Evolutionary conservation across 495 filamentous ascomycete species (phyloP), one percentile per base, ranked within the genome.

Genomic region (Barbatosphaeria neglecta): DNA sequence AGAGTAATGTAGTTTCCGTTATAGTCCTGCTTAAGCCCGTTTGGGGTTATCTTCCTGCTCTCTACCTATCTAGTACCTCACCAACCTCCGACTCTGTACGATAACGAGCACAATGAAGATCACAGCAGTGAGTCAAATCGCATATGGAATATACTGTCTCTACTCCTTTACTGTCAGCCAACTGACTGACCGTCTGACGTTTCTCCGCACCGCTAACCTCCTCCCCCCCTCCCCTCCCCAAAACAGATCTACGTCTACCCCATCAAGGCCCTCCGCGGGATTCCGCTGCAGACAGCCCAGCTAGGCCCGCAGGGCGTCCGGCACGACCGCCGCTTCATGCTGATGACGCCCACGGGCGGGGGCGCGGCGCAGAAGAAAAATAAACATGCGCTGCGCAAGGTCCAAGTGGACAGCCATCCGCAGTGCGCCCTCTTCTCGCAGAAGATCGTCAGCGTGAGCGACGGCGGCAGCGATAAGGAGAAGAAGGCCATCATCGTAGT

Each of bases 221-320:
- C 39, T 40, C 19, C 17, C 35, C n/a, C n/a, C n/a, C n/a, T n/a
- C n/a, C n/a, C n/a, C n/a, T n/a, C n/a, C n/a, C n/a, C n/a, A n/a
- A n/a, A n/a, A 41, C 55, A 92, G 83, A 73, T 96, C 25, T 92
- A 86, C 64, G 72, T 85, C 37, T 93, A 95, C 59, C 88, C 90
- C 46, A 85, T 96, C 68, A 96, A 95, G 57, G 87, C 82, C 2
- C 74, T 95, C 1, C 78, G 83, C 5, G 79, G 75, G 5, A 76
- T 85, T 23, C 47, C 72, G 22, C 59, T 95, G 28, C 38, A 65
- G 3, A 55, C 67, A 18, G 73, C 83, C 10, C 49, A 64, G 6
- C 57, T 90, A 27, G 81, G 79, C 1, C 62, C 70, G n/a, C 72
- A 79, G 50, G 88, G 88, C 11, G 75, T 93, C 48, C 64, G 66